Conservation (phyloP, 108 stramenopile species). For the Nitzschia sp. region DNA sequence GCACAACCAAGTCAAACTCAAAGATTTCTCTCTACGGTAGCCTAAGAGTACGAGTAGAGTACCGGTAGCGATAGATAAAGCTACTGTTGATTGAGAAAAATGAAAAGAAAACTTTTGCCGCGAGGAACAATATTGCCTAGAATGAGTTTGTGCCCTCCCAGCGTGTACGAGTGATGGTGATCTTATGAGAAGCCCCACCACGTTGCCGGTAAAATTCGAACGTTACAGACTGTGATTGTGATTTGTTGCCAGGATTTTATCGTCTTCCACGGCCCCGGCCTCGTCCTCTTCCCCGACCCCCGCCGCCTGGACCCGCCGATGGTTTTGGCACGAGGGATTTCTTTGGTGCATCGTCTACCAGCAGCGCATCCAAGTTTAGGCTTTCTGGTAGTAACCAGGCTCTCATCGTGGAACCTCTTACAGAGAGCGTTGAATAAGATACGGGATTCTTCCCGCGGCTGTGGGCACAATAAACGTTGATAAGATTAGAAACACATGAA, state of each 20-base stretch:
- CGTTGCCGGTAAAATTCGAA: not conserved
- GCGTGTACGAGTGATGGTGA: no score
- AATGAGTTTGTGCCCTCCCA: no score
- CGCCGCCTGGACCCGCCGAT: constrained; percentile 33
- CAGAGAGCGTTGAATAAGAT: constrained; percentile 86
- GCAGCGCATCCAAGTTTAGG: constrained; percentile 94
- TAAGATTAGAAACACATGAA: constrained; percentile 1
- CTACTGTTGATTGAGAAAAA: no score
- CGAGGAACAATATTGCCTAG: no score
- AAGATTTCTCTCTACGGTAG: no score
- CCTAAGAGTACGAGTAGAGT: no score
- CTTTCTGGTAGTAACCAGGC: constrained; percentile 96
- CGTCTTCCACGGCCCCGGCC: constrained; percentile 70
- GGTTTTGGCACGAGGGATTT: constrained; percentile 44
- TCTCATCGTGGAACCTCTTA: constrained; percentile 94
- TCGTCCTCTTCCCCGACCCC: constrained; percentile 50
- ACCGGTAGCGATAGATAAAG: no score
- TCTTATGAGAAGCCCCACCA: not conserved
- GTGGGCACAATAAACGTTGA: not conserved
- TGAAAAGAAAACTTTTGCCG: no score
- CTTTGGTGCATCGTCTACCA: constrained; percentile 96
- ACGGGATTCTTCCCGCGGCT: constrained; percentile 91
- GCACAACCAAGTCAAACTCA: not conserved
- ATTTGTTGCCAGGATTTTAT: constrained; percentile 24
- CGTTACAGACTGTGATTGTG: not conserved